phyloP scores from a whole-genome alignment of 129 eudicot genomes.

The Arctium minus region DNA sequence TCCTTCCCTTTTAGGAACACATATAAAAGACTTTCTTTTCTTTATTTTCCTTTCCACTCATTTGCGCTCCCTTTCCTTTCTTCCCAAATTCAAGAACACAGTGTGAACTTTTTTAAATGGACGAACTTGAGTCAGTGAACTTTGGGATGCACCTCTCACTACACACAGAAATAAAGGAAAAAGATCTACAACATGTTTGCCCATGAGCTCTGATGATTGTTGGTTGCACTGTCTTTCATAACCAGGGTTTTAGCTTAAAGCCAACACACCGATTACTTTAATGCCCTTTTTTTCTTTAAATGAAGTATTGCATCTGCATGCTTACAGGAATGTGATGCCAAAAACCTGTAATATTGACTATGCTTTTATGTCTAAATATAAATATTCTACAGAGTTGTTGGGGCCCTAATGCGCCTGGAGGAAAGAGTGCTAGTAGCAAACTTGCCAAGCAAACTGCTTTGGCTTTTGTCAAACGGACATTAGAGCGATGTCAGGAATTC shows the following conservation, averaged over 20 bases:
- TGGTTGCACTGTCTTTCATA: no score
- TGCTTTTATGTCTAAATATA: neutral
- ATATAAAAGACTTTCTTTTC: no score
- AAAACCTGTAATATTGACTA: neutral
- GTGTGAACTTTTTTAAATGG: no score
- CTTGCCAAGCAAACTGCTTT: constrained; percentile 72
- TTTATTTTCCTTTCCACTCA: neutral
- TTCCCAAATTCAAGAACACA: neutral
- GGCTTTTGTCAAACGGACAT: constrained; percentile 54
- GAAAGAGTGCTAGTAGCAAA: constrained; percentile 57
- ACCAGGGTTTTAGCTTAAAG: neutral
- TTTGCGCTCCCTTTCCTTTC: neutral
- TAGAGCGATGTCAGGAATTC: constrained; percentile 52
- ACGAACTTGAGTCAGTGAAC: no score
- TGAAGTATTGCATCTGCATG: neutral
- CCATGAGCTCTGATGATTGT: neutral
- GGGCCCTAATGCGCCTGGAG: constrained; percentile 59
- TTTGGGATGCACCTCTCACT: no score
- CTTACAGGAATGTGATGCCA: neutral
- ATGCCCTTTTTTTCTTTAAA: neutral
- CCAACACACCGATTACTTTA: neutral
- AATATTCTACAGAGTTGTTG: constrained; percentile 44
- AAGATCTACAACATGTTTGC: neutral
- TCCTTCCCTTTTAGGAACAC: neutral
- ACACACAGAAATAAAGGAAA: no score